Base-by-base conservation (phyloP, 495 filamentous ascomycete genomes). In the Tricharina praecox region DNA sequence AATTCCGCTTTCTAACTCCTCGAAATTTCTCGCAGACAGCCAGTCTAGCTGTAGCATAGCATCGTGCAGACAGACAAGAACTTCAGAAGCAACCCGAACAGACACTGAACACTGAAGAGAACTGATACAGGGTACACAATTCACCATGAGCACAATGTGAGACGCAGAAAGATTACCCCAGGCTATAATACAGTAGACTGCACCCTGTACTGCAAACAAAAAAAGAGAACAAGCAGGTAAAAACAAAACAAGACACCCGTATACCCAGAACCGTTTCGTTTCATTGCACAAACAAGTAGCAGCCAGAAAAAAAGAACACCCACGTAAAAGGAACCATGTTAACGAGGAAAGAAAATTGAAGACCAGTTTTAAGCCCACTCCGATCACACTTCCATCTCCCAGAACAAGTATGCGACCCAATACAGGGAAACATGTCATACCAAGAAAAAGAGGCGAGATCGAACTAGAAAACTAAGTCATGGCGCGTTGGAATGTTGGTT, bases 221-320 rank as follows among this genome's bases (percentile, higher is more conserved):
- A 18, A 37, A 37, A 37, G 16, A 37, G 15, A 37, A 37, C 5
- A 32, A 32, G 28, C 7, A 13, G 28, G 37, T 9, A 40, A 55
- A 53, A 43, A 55, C 48, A 45, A 41, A 57, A 57, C 53, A 59
- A 44, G 50, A 45, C 49, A 58, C 58, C 39, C 56, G 51, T 45
- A 48, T 26, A 54, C 51, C 52, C 46, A 52, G 49, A 56, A 54
- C 54, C 55, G 44, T 58, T 47, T 59, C 55, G 57, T 59, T 59
- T 59, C 56, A 41, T 59, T 54, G 47, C 59, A 58, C 54, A 59
- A 48, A 49, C 43, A 49, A 48, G 46, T 51, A 37, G 44, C 52
- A 51, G 37, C 43, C n/a, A 38, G 1, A 47, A 36, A 18, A 32
- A 10, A 49, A 50, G 36, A 45, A 42, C 48, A 50, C 34, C 47